These are phyloP conservation scores for Ganoderma boninense DNA, from an alignment of 1,284 basidiomycete genomes.

Conservation along the genomic window DNA sequence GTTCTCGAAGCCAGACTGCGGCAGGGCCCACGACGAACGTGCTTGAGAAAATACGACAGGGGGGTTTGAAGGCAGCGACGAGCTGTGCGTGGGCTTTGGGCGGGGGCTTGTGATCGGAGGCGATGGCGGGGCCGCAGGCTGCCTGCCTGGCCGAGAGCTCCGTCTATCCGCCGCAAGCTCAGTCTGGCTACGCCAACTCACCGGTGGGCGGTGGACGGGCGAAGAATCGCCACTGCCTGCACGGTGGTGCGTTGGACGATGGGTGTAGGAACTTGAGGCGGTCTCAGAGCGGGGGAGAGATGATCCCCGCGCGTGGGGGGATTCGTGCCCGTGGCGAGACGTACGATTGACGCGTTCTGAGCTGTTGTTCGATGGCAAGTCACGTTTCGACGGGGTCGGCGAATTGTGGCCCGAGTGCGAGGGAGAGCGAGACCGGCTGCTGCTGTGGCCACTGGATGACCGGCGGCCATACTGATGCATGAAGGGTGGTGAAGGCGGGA, in stretches of 20 bases:
- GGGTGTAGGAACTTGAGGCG: slow-evolving; percentile 9
- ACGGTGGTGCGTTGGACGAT: slow-evolving; percentile 29
- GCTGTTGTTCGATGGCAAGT: slow-evolving; percentile 31
- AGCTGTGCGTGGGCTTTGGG: slow-evolving; percentile 28
- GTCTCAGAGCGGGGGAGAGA: slow-evolving; percentile 28
- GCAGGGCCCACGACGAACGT: slow-evolving; percentile 31
- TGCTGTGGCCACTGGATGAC: slow-evolving; percentile 26
- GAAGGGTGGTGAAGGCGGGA: slow-evolving; percentile 79
- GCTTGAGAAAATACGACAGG: slow-evolving; percentile 26
- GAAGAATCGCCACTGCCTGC: slow-evolving; percentile 33
- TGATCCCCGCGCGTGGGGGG: slow-evolving; percentile 20
- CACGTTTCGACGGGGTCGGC: slow-evolving; percentile 32
- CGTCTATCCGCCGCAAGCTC: slow-evolving; percentile 26
- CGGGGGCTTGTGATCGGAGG: slow-evolving; percentile 12
- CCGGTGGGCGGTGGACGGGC: slow-evolving; percentile 12
- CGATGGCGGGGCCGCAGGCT: slow-evolving; percentile 3
- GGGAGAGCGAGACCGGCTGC: slow-evolving; percentile 25
- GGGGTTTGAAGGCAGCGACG: slow-evolving; percentile 30
- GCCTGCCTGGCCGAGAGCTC: slow-evolving; percentile 13
- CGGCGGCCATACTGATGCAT: slow-evolving; percentile 62
- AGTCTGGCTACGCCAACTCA: slow-evolving; percentile 12
- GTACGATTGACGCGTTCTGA: slow-evolving; percentile 34
- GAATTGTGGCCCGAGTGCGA: slow-evolving; percentile 42
- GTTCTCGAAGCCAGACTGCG: slow-evolving; percentile 35
- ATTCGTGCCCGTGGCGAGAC: slow-evolving; percentile 20